Base-by-base conservation (phyloP, 768 basidiomycete genomes). In the Trichaptum fuscoviolaceum region DNA sequence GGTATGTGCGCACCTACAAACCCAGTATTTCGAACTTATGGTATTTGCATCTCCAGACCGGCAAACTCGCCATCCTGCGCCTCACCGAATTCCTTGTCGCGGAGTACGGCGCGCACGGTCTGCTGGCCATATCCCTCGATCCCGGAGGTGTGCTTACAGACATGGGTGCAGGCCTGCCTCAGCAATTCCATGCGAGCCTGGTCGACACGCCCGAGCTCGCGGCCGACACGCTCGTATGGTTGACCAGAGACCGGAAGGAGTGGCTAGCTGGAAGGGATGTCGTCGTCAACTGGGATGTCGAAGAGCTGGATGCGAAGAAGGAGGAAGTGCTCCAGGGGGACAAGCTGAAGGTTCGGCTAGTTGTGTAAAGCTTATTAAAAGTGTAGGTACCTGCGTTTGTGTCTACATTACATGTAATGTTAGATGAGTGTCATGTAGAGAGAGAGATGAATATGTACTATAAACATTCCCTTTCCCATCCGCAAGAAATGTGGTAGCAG, bases 101-200 rank as follows among this genome's bases (percentile, higher is more conserved):
- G 3, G 42, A 52, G 42, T 52, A 52, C 42, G 42, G 42, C 3
- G 20, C 42, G 20, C 42, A 12, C 15, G 42, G 42, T 20, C 42
- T 52, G 6, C 12, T 52, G 42, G 42, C 42, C 42, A 6, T 52
- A 2, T 52, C 42, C 6, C 42, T 52, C 12, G 42, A 52, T 20
- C 42, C 42, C 2, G 69, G 71, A 6, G 67, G 63, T 1, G 66
- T 68, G 23, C 6, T 64, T 27, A 71, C 69, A 7, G 71, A 71
- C 25, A 58, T 70, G 58, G 24, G 59, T 8, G 35, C 57, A 15
- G 23, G 18, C 18, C 24, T 66, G 20, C 60, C 66, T 6, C 20
- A 36, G 1, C 57, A 65, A 23, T 57, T 64, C 27, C 35, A 63
- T 18, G 52, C 15, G 26, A 34, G 58, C 52, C 58, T 68, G 27